phyloP scores from a whole-genome alignment of 805 yeast species.

The Wickerhamomyces bisporus region DNA sequence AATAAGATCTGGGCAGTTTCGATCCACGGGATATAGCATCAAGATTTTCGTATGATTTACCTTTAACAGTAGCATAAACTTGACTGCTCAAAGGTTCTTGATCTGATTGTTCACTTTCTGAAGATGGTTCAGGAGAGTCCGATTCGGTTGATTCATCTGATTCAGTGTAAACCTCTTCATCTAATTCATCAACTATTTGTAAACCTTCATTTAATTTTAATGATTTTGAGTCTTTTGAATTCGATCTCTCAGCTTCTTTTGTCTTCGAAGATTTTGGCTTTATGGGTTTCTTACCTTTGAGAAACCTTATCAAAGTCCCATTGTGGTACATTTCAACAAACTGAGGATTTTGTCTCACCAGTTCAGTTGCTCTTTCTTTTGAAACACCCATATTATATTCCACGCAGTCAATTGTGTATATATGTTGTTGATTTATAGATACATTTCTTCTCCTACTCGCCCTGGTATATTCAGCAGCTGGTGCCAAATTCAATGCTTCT shows the following conservation, averaged over 20 bases:
- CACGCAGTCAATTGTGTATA: conserved; percentile 23
- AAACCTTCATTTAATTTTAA: background rate
- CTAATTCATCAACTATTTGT: background rate
- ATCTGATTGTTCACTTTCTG: background rate
- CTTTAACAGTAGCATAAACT: conserved; percentile 11
- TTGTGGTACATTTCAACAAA: conserved; percentile 25
- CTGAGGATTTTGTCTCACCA: conserved; percentile 19
- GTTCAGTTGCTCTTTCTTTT: conserved; percentile 14
- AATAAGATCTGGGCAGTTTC: conserved; percentile 20
- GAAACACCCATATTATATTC: conserved; percentile 15
- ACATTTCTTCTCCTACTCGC: conserved; percentile 14
- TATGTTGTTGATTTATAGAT: conserved; percentile 21
- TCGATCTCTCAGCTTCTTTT: background rate
- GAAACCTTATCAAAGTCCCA: conserved; percentile 16
- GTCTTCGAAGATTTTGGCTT: background rate
- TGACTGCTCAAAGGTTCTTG: too few relatives aligned
- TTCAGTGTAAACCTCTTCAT: background rate
- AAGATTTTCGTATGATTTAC: conserved; percentile 16
- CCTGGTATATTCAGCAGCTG: conserved; percentile 1
- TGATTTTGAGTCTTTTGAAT: background rate
- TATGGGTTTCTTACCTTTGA: conserved; percentile 3
- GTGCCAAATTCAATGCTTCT: background rate
- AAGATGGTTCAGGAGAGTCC: background rate
- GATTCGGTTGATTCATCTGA: background rate
- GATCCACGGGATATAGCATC: conserved; percentile 17